A percentile compares a stretch with the other conserved stretches of the same genome.
These are phyloP conservation scores for Polyrhizophydium stewartii DNA, from an alignment of 371 early-diverging fungal genomes.

Conservation along the genomic window DNA sequence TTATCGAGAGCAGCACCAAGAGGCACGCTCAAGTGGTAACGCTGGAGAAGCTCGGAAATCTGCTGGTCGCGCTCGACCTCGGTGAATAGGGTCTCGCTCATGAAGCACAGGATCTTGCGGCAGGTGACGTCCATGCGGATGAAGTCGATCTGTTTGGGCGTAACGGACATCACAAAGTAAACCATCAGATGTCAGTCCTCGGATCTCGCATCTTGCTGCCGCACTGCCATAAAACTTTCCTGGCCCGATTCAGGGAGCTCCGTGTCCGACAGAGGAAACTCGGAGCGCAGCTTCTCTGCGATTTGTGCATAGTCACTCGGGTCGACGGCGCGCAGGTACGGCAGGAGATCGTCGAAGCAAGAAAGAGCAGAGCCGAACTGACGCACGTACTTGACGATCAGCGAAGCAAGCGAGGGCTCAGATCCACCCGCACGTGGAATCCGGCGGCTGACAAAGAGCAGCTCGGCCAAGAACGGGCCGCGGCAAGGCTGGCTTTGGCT, in stretches of 20 bases:
- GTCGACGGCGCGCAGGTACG: constrained; percentile 37
- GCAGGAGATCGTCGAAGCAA: constrained; percentile 73
- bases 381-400: constrained; percentile 56
- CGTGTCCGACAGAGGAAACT: no score
- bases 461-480: constrained; percentile 67
- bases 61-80: constrained; percentile 6
- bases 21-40: background rate
- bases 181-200: no score
- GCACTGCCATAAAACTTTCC: no score
- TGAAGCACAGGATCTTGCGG: constrained; percentile 9
- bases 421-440: no score
- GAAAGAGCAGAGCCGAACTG: constrained; percentile 65
- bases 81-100: background rate
- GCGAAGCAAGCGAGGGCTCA: background rate
- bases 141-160: background rate
- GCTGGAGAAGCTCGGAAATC: constrained; percentile 42
- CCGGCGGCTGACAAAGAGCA: constrained; percentile 33
- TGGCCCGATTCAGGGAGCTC: background rate
- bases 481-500: background rate
- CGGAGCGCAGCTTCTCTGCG: background rate
- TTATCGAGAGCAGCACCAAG: constrained; percentile 48
- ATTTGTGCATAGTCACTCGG: background rate
- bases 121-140: constrained; percentile 7
- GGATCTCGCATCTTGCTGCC: no score
- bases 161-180: background rate